phyloP scores from a whole-genome alignment of 495 filamentous ascomycete species.

The Penicillium tannophilum region DNA sequence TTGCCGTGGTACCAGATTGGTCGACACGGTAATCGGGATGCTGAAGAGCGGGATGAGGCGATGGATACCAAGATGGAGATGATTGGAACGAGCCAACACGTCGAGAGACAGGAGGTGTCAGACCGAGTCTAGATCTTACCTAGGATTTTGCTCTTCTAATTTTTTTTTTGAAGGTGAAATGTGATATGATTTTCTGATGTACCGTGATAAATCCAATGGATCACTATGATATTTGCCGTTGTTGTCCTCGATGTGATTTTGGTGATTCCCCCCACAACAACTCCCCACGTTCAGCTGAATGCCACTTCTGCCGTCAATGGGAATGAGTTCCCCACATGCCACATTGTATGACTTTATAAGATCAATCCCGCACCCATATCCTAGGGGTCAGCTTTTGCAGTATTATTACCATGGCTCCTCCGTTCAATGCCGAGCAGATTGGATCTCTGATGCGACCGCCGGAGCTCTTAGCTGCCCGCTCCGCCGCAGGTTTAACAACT shows the following conservation, averaged over 20 bases:
- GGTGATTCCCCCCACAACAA: not conserved
- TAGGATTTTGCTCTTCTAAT: not conserved
- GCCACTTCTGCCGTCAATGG: too few relatives aligned
- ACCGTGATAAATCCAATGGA: not conserved
- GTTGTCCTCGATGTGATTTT: not conserved
- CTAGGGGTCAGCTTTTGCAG: not conserved
- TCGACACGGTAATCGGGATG: constrained; percentile 57
- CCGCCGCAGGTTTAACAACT: constrained; percentile 24
- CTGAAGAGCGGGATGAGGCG: constrained; percentile 46
- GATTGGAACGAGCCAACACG: constrained; percentile 3
- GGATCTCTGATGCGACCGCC: constrained; percentile 27
- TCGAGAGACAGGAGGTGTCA: constrained; percentile 1
- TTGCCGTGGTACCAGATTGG: constrained; percentile 70
- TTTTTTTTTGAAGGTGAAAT: not conserved
- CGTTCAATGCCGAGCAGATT: constrained; percentile 30
- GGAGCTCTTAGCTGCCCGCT: constrained; percentile 21
- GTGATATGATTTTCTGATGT: not conserved
- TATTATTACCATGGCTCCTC: constrained; percentile 27
- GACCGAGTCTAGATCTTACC: not conserved
- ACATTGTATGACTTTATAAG: not conserved
- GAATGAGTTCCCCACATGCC: constrained; percentile 2
- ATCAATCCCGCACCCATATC: not conserved
- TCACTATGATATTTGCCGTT: too few relatives aligned
- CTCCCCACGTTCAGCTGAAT: not conserved
- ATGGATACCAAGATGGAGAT: constrained; percentile 33